phyloP scores from a whole-genome alignment of 352 stramenopile genomes.

The Phytophthora brassicae region DNA sequence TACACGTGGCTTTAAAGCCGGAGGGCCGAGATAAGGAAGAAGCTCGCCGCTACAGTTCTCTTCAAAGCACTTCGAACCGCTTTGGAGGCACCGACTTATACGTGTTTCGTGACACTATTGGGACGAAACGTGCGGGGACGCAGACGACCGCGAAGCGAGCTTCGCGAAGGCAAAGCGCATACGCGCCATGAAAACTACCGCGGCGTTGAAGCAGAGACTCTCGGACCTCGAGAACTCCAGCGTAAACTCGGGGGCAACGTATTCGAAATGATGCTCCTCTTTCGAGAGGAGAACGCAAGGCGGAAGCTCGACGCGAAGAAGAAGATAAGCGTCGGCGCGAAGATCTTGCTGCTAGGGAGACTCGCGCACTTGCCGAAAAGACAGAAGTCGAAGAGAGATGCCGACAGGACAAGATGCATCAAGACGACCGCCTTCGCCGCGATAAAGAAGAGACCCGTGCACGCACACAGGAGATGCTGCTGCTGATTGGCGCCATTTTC shows the following conservation, averaged over 20 bases:
- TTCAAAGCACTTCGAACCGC: not conserved
- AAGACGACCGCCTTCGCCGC: too few relatives aligned
- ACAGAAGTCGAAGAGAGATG: constrained; percentile 2
- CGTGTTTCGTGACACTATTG: not conserved
- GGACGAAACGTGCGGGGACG: not conserved
- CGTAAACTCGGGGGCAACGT: not conserved
- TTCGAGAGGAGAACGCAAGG: constrained; percentile 10
- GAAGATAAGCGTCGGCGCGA: too few relatives aligned
- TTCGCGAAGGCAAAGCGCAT: not conserved
- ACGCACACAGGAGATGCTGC: not conserved
- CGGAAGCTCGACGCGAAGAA: not conserved
- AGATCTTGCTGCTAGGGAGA: not conserved
- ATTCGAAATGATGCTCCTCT: constrained; percentile 1
- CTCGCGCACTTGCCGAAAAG: not conserved
- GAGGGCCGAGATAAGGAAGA: not conserved
- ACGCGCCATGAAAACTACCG: not conserved
- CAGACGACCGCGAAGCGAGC: not conserved
- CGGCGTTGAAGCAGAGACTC: not conserved
- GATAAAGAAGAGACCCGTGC: not conserved
- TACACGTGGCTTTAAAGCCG: not conserved
- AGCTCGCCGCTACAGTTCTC: not conserved
- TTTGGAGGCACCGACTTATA: not conserved
- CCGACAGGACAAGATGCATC: constrained; percentile 2
- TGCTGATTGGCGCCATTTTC: not conserved
- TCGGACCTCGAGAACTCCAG: not conserved